Evolutionary conservation across 2,329 filamentous ascomycete species (phyloP), one percentile per base, ranked within the genome.

Genomic region (Sporothrix inflata): DNA sequence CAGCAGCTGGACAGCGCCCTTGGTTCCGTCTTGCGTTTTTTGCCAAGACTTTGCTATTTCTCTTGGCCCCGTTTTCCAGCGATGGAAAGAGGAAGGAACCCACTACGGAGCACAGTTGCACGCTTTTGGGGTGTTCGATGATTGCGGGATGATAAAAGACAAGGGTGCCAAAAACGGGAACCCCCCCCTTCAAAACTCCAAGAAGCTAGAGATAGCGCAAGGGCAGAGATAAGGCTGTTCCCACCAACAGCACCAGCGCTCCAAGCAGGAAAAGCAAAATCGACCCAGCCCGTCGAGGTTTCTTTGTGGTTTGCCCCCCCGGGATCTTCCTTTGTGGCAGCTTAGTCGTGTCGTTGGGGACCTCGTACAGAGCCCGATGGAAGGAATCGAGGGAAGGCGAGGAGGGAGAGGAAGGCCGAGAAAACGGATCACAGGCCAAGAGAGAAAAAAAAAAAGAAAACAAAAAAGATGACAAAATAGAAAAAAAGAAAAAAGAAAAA

Each of bases 21-120:
- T 19, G 63, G 19, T 60, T 42, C 7, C 38, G 47, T 40, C 24
- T 34, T 60, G 38, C 9, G 12, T 34, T 34, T 19, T 66, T 66
- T 66, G 70, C 60, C 70, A 71, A 67, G 70, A 71, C 61, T 21
- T n/a, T 51, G 19, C 65, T n/a, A 67, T 34, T 67, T 38, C 19
- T 42, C 57, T 71, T 65, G 57, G 69, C 68, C 21, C 34, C 38
- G 30, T 57, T 67, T 51, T 34, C 21, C 21, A 24, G 38, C 6
- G 57, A 40, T 30, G 61, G 9, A 66, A 27, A 40, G n/a, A 65
- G 24, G 30, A 45, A 45, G 60, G 60, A 65, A 42, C 19, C 27
- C 53, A 57, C 53, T n/a, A n/a, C n/a, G n/a, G n/a, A n/a, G n/a
- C n/a, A 12, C 57, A 42, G 57, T 19, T 53, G 9, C 45, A 47